Evolutionary conservation across 1,139 yeast genomes (phyloP), one percentile per base, ranked within the genome.

Genomic region (Magnusiomyces fungicola): DNA sequence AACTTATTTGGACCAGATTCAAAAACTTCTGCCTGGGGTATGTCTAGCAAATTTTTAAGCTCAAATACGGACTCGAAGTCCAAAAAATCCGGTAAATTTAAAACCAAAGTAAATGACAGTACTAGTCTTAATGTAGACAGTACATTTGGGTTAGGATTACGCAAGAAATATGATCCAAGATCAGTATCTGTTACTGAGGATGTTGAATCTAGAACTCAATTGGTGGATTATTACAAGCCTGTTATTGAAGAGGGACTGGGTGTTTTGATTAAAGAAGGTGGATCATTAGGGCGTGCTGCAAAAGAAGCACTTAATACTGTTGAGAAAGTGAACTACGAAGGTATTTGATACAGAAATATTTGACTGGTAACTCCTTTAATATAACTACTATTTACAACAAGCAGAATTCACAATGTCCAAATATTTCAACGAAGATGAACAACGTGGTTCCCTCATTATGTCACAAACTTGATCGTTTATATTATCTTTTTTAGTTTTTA

Each of bases 221-320:
- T 41, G 23, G 44, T 41, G 22, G 23, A n/a, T 18, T 41, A 41
- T 25, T 41, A 41, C 16, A 27, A 30, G 36, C 36, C 44, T 2
- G 67, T 75, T 36, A 74, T 73, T 50, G 71, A 83, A 1, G 70
- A 70, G 47, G 86, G 87, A 43, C 69, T 84, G 27, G 70, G 66
- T 1, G 69, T 70, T 38, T 63, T 80, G 41, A 64, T 78, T 9
- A 80, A 79, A 58, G 95, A 86, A 58, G 90, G 89, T 9, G 94
- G 94, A 2, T 89, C 83, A 53, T 69, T 76, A 12, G 92, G 89
- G 2, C 75, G 81, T 54, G 73, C 72, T 46, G 83, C 87, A 10
- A 73, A 73, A 45, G 53, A 47, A 27, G 29, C 44, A 18, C n/a
- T 41, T 12, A 36, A 41, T 18, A 32, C n/a, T 32, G 36, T 32